A percentile compares a stretch with the other conserved stretches of the same genome.
Conservation (phyloP, 2,329 filamentous ascomycete genomes). For the Aureobasidium sp. region DNA sequence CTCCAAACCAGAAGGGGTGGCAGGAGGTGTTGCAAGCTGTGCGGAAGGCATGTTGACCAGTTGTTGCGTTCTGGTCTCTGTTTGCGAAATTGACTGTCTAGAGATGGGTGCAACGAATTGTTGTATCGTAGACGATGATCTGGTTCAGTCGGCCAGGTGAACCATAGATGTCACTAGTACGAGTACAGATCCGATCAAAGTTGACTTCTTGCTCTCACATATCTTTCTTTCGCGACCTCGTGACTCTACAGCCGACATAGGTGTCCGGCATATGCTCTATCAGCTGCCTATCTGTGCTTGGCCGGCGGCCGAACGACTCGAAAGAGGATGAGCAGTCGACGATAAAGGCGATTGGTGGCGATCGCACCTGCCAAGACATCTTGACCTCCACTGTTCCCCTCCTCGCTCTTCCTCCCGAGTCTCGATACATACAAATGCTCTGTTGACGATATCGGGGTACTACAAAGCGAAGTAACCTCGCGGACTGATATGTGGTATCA, state of each 20-base stretch:
- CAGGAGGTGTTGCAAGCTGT: conserved; percentile 4
- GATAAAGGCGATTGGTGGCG: conserved; percentile 5
- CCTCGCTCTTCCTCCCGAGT: neutral
- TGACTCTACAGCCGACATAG: neutral
- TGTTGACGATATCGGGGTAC: neutral
- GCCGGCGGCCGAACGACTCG: neutral
- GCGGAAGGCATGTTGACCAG: neutral
- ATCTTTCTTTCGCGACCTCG: neutral
- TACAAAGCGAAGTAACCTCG: neutral
- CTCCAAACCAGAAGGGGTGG: conserved; percentile 1
- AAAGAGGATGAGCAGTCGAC: neutral
- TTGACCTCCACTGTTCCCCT: neutral
- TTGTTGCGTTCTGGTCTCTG: neutral
- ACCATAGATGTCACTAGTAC: neutral
- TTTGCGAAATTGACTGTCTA: neutral
- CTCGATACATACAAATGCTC: neutral
- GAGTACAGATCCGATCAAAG: too few relatives aligned
- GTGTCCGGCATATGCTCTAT: neutral
- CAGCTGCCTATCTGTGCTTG: neutral
- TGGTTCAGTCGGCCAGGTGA: neutral
- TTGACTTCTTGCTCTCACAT: too few relatives aligned
- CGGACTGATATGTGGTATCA: neutral
- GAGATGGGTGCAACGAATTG: neutral
- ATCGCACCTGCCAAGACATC: conserved; percentile 1
- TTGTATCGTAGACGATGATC: neutral